Conservation (phyloP, 805 yeast species). For the Sugiyamaella floridensis region DNA sequence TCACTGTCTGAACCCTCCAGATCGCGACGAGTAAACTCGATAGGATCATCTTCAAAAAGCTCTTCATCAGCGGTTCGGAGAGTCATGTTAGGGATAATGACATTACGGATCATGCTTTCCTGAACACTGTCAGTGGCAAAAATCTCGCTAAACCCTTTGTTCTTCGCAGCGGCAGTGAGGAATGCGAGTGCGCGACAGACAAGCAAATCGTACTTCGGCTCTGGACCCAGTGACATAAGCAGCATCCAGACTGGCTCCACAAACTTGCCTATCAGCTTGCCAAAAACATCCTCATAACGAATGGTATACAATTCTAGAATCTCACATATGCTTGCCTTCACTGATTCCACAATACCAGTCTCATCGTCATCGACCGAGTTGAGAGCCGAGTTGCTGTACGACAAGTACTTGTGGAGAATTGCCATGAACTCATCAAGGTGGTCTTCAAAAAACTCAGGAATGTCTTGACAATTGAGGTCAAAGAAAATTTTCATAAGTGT, state of each 20-base stretch:
- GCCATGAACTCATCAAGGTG: constrained; percentile 70
- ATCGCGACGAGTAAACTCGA: constrained; percentile 85
- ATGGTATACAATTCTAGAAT: constrained; percentile 78
- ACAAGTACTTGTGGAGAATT: constrained; percentile 72
- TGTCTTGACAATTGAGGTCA: constrained; percentile 95
- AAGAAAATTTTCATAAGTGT: constrained; percentile 74
- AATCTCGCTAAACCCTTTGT: constrained; percentile 56
- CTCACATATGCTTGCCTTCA: constrained; percentile 79
- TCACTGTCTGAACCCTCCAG: constrained; percentile 93
- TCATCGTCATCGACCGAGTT: constrained; percentile 59
- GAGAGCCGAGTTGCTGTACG: constrained; percentile 49
- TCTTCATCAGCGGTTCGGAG: constrained; percentile 87
- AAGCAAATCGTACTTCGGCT: constrained; percentile 75
- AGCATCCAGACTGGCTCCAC: constrained; percentile 79
- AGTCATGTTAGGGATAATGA: constrained; percentile 81
- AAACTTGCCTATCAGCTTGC: constrained; percentile 65
- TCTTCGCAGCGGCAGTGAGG: constrained; percentile 70
- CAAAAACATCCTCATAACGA: constrained; percentile 87
- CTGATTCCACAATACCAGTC: constrained; percentile 59
- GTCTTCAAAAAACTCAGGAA: constrained; percentile 97
- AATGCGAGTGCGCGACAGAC: constrained; percentile 77
- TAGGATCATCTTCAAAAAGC: constrained; percentile 93
- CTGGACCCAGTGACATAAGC: constrained; percentile 55
- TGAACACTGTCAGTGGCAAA: constrained; percentile 58
- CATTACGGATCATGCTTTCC: constrained; percentile 70